Evolutionary conservation across 192 early-diverging fungal genomes (phyloP).

Genomic region (Dissophora ornata): DNA sequence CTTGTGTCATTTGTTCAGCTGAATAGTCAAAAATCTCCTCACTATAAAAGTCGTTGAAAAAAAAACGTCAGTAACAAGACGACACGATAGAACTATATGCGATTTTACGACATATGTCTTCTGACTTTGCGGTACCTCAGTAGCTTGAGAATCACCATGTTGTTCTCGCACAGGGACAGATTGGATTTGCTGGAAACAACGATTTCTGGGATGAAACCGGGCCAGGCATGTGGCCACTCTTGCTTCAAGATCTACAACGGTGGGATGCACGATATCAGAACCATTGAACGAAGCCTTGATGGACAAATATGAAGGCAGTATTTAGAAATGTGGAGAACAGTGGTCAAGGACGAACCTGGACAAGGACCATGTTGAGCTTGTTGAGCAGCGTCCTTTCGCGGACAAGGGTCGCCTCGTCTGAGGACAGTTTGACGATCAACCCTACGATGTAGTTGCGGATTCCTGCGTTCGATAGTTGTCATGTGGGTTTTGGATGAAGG

Average conservation of each 20-base stretch:
- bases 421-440: slow-evolving; percentile 90
- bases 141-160: slow-evolving; percentile 98
- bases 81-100: neutral
- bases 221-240: slow-evolving; percentile 99
- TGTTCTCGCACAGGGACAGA: slow-evolving; percentile 97
- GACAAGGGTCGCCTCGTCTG: slow-evolving; percentile 82
- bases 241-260: slow-evolving; percentile 91
- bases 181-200: slow-evolving; percentile 94
- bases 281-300: too few species aligned
- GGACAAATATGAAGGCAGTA: too few species aligned
- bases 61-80: neutral
- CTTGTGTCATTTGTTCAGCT: slow-evolving; percentile 98
- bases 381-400: slow-evolving; percentile 83
- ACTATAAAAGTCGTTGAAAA: slow-evolving; percentile 55
- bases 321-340: neutral
- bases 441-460: slow-evolving; percentile 97
- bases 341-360: slow-evolving; percentile 74
- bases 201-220: slow-evolving; percentile 97
- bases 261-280: too few species aligned
- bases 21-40: slow-evolving; percentile 99
- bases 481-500: too few species aligned
- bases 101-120: too few species aligned
- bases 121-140: slow-evolving; percentile 83
- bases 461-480: slow-evolving; percentile 56
- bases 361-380: slow-evolving; percentile 97